Evolutionary conservation across 179 eudicot genomes (phyloP), one percentile per base, ranked within the genome.

Genomic region (Camellia oleifera): DNA sequence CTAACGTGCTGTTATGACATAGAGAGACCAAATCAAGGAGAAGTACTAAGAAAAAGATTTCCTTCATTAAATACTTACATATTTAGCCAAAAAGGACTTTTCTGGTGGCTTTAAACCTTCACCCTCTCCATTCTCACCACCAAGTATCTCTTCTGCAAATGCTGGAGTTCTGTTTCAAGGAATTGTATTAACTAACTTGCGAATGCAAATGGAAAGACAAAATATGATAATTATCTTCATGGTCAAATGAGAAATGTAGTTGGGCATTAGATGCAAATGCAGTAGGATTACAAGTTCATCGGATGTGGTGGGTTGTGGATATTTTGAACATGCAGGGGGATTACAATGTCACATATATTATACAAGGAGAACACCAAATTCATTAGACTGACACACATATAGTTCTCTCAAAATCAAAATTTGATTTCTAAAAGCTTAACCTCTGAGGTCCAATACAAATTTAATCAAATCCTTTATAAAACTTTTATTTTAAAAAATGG

Each of bases 41-140:
- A 44, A 80, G 69, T 53, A 53, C 6, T 6, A 32, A 14, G 40
- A 12, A 15, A 46, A 23, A 48, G 17, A 40, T 14, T 46, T 14
- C 46, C 26, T 18, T 56, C 26, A 62, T 64, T n/a, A 64, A 57
- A 11, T 26, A 85, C 98, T 91, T 78, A 94, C 98, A 79, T 95
- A 95, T 95, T 93, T 95, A 60, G 97, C 94, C 98, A 97, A 95
- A 77, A 95, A 91, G 65, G 97, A 89, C 84, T 79, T 91, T 80
- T 95, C 97, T 77, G 93, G 93, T 74, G 82, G 96, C 66, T 79
- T 76, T 64, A 83, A 60, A 72, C 80, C 91, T 84, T 93, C 97
- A 71, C 83, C 93, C 69, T 87, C 92, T 32, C 76, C 88, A 78
- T 71, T 83, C 71, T 88, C 88, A 17, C 78, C 92, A 71, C 83